Conservation (phyloP, 179 eudicot genomes). For the Actinidia arguta region DNA sequence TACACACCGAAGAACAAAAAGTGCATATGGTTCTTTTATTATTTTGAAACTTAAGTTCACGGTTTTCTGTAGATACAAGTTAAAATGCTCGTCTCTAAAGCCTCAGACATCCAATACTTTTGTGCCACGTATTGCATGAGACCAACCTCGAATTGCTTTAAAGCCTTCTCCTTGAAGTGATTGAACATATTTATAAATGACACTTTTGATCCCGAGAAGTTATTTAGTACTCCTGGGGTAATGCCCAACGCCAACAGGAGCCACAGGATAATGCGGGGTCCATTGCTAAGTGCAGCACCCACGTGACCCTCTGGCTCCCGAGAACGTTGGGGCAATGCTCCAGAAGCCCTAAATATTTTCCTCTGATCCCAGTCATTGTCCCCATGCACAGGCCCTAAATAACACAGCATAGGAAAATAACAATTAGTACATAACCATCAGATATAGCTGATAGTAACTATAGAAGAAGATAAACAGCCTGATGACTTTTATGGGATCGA, state of each 20-base stretch:
- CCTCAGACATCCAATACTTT: not conserved
- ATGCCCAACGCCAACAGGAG: too few relatives aligned
- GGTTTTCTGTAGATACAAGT: not conserved
- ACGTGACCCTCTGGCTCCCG: too few relatives aligned
- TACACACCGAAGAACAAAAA: not conserved
- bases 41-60: not conserved
- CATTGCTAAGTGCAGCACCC: too few relatives aligned
- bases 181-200: not conserved
- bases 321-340: too few relatives aligned
- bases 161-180: not conserved
- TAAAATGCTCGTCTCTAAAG: not conserved
- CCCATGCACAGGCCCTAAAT: conserved; percentile 25
- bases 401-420: not conserved
- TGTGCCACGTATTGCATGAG: not conserved
- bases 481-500: not conserved
- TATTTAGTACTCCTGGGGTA: too few relatives aligned
- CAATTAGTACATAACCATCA: not conserved
- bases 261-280: too few relatives aligned
- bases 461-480: not conserved
- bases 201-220: not conserved
- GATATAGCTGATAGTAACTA: not conserved
- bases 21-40: not conserved
- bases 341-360: too few relatives aligned
- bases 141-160: not conserved
- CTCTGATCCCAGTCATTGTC: not conserved